Conservation (phyloP, 2,329 filamentous ascomycete genomes). For the Cladosporium sp. region DNA sequence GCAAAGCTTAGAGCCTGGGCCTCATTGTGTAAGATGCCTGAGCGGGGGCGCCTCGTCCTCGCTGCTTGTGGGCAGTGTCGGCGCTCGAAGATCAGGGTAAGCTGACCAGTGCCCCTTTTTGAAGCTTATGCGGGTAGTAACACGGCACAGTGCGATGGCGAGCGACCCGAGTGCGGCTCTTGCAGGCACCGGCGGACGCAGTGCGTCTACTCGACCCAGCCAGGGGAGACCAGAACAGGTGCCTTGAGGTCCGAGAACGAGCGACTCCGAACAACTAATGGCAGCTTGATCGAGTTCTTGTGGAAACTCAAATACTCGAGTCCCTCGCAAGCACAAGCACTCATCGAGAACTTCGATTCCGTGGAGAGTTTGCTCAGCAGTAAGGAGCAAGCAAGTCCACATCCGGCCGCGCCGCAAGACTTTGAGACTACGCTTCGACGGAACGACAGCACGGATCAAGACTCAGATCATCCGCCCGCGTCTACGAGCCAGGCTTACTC, state of each 20-base stretch:
- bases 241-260: constrained; percentile 2
- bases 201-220: not conserved
- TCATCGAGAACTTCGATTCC: constrained; percentile 1
- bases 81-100: not conserved
- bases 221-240: not conserved
- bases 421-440: too few relatives aligned
- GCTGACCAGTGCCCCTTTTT: not conserved
- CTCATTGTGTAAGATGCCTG: not conserved
- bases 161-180: not conserved
- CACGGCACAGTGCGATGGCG: not conserved
- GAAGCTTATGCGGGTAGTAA: not conserved
- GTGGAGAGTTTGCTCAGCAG: not conserved
- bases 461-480: too few relatives aligned
- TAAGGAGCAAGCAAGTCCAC: not conserved
- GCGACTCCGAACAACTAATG: not conserved
- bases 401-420: not conserved
- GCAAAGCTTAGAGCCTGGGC: not conserved
- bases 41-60: not conserved
- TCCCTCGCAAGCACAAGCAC: not conserved
- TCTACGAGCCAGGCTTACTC: not conserved
- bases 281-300: not conserved
- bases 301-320: not conserved
- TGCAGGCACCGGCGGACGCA: not conserved
- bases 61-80: not conserved
- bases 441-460: too few relatives aligned